Percentiles rank a stretch among this genome's conserved stretches.
Conservation (phyloP, 2,329 filamentous ascomycete genomes). For the Fusarium keratoplasticum region DNA sequence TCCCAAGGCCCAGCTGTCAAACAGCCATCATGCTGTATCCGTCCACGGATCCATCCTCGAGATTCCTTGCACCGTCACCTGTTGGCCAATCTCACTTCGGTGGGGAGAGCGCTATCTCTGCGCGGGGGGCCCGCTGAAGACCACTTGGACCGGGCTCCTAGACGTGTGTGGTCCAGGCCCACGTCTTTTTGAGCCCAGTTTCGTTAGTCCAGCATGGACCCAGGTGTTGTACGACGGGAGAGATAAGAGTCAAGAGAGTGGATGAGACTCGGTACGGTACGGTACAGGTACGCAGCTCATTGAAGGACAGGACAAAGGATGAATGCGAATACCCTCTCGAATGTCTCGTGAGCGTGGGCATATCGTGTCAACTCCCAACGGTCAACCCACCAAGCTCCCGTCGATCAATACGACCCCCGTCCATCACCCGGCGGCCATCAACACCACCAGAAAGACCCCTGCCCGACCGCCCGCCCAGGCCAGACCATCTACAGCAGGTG, state of each 20-base stretch:
- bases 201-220: background rate
- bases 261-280: background rate
- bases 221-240: background rate
- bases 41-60: constrained; percentile 6
- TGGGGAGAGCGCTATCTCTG: constrained; percentile 29
- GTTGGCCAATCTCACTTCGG: constrained; percentile 20
- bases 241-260: constrained; percentile 1
- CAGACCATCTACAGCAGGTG: constrained; percentile 37
- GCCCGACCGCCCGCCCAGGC: constrained; percentile 6
- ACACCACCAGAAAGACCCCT: constrained; percentile 26
- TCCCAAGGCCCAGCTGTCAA: constrained; percentile 34
- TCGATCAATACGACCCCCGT: constrained; percentile 8
- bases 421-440: background rate
- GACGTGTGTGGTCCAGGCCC: constrained; percentile 14
- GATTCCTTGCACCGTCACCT: background rate
- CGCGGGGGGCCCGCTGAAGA: constrained; percentile 25
- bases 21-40: constrained; percentile 6
- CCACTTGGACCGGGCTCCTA: constrained; percentile 21
- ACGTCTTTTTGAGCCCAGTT: background rate
- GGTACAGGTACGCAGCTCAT: background rate
- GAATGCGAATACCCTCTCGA: background rate
- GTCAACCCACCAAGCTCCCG: background rate
- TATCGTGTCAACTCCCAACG: background rate
- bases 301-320: background rate
- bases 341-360: background rate